Conservation (phyloP, 2,329 filamentous ascomycete genomes). For the Coniochaeta prunicola region DNA sequence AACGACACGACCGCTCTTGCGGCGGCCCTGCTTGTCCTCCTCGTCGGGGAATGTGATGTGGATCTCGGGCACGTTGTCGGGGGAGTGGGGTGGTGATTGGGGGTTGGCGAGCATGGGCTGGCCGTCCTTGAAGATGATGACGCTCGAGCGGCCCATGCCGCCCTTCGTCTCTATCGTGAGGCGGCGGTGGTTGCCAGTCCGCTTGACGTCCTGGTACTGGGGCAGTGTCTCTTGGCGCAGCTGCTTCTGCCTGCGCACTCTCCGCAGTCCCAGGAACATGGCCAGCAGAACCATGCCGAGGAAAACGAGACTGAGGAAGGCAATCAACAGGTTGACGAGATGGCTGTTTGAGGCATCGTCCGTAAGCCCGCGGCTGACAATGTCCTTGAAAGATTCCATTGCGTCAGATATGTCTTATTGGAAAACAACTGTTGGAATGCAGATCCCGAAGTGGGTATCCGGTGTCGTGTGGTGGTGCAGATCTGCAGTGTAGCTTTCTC, state of each 20-base stretch:
- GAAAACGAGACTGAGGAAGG: constrained; percentile 71
- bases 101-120: constrained; percentile 69
- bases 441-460: constrained; percentile 3
- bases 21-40: constrained; percentile 76
- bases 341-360: constrained; percentile 33
- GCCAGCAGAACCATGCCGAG: constrained; percentile 61
- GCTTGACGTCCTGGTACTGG: constrained; percentile 45
- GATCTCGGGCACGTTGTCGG: constrained; percentile 87
- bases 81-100: constrained; percentile 65
- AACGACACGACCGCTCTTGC: constrained; percentile 79
- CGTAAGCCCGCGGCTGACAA: constrained; percentile 37
- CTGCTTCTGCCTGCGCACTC: constrained; percentile 44
- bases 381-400: constrained; percentile 30
- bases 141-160: constrained; percentile 49
- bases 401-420: background rate
- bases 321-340: constrained; percentile 71
- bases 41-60: constrained; percentile 98
- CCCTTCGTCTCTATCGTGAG: constrained; percentile 52
- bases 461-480: background rate
- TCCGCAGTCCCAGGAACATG: constrained; percentile 65
- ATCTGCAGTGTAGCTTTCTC: background rate
- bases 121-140: constrained; percentile 74
- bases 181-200: constrained; percentile 43
- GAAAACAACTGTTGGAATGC: constrained; percentile 4
- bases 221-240: constrained; percentile 48